Evolutionary conservation across 305 asterid species (phyloP).

Genomic region (Fraxinus floribunda): DNA sequence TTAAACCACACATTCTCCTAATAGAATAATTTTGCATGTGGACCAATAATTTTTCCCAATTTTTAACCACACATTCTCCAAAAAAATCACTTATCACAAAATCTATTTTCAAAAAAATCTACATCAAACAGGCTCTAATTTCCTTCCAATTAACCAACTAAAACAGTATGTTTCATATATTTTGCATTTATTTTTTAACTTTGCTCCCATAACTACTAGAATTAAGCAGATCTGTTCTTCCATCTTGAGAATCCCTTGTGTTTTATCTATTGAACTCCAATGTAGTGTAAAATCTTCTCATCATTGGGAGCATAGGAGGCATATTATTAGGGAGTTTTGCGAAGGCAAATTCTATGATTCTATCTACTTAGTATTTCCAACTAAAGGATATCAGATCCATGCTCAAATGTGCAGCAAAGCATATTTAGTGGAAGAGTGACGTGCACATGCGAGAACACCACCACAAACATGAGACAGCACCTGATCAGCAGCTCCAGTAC

Average conservation of each 20-base stretch:
- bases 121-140: background rate
- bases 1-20: background rate
- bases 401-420: conserved; percentile 14
- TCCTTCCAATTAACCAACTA: background rate
- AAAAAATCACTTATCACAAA: background rate
- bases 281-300: background rate
- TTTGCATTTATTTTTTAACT: background rate
- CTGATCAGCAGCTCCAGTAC: conserved; percentile 96
- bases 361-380: background rate
- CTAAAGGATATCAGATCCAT: background rate
- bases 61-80: background rate
- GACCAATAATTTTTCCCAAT: background rate
- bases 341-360: background rate
- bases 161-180: background rate
- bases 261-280: background rate
- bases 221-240: background rate
- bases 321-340: background rate
- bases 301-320: background rate
- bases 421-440: conserved; percentile 10
- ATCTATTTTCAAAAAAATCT: background rate
- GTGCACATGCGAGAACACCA: background rate
- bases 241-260: background rate
- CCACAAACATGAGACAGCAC: conserved; percentile 33
- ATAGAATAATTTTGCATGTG: too few species aligned
- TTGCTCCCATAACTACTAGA: background rate